These are phyloP conservation scores for Penicillium sp. DNA, from an alignment of 2,329 filamentous ascomycete genomes.

Conservation along the genomic window DNA sequence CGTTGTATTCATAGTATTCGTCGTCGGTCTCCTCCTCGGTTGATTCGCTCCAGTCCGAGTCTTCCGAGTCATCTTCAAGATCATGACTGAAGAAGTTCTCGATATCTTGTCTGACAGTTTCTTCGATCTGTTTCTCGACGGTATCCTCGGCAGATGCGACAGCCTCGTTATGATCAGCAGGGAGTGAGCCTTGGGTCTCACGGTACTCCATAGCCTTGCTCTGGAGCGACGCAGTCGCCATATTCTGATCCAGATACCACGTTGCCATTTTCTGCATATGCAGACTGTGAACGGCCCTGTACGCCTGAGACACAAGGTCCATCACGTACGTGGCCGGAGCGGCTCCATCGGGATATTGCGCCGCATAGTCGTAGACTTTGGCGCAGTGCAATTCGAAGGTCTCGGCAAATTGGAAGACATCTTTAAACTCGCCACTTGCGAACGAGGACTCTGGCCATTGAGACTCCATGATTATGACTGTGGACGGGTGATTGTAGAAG, in stretches of 20 bases:
- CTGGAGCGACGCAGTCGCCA: constrained; percentile 9
- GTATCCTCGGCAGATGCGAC: neutral
- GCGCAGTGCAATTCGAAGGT: constrained; percentile 16
- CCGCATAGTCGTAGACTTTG: neutral
- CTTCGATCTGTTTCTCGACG: constrained; percentile 3
- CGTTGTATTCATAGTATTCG: constrained; percentile 19
- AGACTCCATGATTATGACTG: constrained; percentile 6
- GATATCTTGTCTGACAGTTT: neutral
- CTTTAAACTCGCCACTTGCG: neutral
- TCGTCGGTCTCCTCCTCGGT: constrained; percentile 16
- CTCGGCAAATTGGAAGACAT: constrained; percentile 2
- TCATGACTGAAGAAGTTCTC: neutral
- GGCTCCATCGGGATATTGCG: neutral
- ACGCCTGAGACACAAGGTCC: constrained; percentile 6
- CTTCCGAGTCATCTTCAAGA: constrained; percentile 4
- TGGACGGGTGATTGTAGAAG: neutral
- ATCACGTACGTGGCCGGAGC: neutral
- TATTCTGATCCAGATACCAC: constrained; percentile 5
- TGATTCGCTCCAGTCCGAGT: constrained; percentile 14
- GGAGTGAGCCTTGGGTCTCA: neutral
- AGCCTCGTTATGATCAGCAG: neutral
- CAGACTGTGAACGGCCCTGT: constrained; percentile 16
- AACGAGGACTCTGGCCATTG: constrained; percentile 13
- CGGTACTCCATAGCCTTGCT: constrained; percentile 10
- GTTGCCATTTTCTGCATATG: constrained; percentile 14